Evolutionary conservation across 2,329 filamentous ascomycete species (phyloP), one percentile per base, ranked within the genome.

Genomic region (Pseudocercospora vitis): DNA sequence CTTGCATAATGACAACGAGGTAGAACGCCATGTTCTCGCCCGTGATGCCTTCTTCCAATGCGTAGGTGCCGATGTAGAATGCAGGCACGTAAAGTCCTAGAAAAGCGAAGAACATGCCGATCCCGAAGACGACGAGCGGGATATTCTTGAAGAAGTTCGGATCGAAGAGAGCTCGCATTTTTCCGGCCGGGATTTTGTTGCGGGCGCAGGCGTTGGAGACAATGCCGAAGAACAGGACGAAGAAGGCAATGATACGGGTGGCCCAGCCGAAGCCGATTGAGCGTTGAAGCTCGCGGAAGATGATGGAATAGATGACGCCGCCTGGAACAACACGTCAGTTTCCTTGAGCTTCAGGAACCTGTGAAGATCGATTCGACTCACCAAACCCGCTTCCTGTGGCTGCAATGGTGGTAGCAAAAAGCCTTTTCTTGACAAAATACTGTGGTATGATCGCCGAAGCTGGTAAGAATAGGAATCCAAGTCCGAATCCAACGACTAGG

Each of bases 1-100:
- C 81, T 63, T 89, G 89, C 60, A 88, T 74, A 53, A 89, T 83
- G 1, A 85, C 77, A 1, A 88, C 70, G 4, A 88, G 73, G 61
- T 87, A 88, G 57, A 83, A 85, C 0, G 82, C 82, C 1, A 88
- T 68, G 0, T 79, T 74, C 8, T 31, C 21, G 26, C 16, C 44
- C 4, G 46, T 48, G 7, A 24, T 26, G 18, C 46, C 46, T 19
- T 35, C 14, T 12, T 26, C 46, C 2, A 81, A 73, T 2, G 81
- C 83, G 59, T 84, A 87, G 0, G 78, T 73, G 6, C 82, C 80
- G 7, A 82, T 70, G 63, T 79, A 83, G 65, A 81, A 81, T n/a
- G 83, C 68, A 18, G 80, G 79, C 14, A 76, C 75, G 32, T 61
- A 64, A 0, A 66, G 53, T 4, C 64, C 64, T 6, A 59, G 47